A percentile compares a stretch with the other conserved stretches of the same genome.
Evolutionary conservation across 1,139 yeast genomes (phyloP).

Genomic region (Diutina ranongensis): DNA sequence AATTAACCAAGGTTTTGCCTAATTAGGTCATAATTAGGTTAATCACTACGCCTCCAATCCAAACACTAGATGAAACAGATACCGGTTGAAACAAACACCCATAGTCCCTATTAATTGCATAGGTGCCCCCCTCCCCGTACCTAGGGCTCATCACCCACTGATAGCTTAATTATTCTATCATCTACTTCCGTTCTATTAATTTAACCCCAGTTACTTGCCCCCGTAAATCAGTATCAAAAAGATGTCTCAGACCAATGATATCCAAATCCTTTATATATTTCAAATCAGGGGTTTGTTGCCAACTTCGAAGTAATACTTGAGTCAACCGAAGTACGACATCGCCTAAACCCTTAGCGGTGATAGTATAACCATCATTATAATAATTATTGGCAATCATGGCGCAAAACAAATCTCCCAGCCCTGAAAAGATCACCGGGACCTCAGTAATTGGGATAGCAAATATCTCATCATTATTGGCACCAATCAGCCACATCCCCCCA

Average conservation of each 20-base stretch:
- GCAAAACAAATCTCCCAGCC: conserved; percentile 36
- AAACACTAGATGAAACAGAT: too few species aligned
- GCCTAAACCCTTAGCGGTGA: conserved; percentile 19
- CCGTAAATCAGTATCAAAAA: too few species aligned
- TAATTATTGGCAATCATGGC: conserved; percentile 28
- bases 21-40: too few species aligned
- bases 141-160: too few species aligned
- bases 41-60: too few species aligned
- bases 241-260: neutral
- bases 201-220: too few species aligned
- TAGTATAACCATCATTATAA: conserved; percentile 12
- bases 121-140: too few species aligned
- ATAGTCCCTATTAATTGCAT: too few species aligned
- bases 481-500: conserved; percentile 23
- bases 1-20: too few species aligned
- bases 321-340: conserved; percentile 20
- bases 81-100: too few species aligned
- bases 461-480: conserved; percentile 10
- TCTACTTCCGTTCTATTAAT: too few species aligned
- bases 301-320: conserved; percentile 18
- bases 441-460: conserved; percentile 22
- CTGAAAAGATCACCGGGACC: conserved; percentile 28
- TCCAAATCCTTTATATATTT: neutral
- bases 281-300: conserved; percentile 6
- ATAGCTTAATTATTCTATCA: too few species aligned